Percentiles rank a stretch among this genome's conserved stretches.
These are phyloP conservation scores for Colletotrichum sp. DNA, from an alignment of 2,329 filamentous ascomycete genomes.

Conservation along the genomic window DNA sequence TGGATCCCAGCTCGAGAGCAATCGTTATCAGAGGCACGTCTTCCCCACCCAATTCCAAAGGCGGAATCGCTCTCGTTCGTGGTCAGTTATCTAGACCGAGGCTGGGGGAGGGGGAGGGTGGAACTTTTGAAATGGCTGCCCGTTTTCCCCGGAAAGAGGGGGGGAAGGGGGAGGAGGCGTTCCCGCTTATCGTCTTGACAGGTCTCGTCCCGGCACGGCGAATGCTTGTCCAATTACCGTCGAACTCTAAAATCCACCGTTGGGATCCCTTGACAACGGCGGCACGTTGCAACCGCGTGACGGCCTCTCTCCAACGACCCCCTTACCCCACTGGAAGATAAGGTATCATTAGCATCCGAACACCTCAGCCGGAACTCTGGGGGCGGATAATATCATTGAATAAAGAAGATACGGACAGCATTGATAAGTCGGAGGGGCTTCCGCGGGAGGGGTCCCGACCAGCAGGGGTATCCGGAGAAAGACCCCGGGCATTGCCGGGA, in stretches of 20 bases:
- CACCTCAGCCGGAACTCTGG: background rate
- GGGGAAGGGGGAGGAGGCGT: background rate
- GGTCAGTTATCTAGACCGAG: background rate
- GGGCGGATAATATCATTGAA: background rate
- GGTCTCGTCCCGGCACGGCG: conserved; percentile 18
- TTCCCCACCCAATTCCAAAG: background rate
- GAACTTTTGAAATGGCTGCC: background rate
- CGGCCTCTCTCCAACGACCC: background rate
- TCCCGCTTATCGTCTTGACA: conserved; percentile 19
- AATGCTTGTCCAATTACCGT: conserved; percentile 6
- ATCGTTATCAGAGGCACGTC: background rate
- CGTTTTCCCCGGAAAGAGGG: conserved; percentile 8
- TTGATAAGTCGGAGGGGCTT: conserved; percentile 9
- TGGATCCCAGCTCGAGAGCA: background rate
- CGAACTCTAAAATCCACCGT: background rate
- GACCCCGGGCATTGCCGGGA: background rate
- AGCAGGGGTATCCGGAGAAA: background rate
- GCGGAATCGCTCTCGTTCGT: background rate
- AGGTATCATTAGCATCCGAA: background rate
- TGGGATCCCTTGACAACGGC: background rate
- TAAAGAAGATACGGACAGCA: background rate
- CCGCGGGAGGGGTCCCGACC: conserved; percentile 8
- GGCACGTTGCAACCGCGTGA: conserved; percentile 9
- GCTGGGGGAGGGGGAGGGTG: background rate
- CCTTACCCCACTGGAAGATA: conserved; percentile 6